Percentiles rank a stretch among this genome's conserved stretches.
Evolutionary conservation across 176 grass and related monocot species (phyloP).

Genomic region (Urochloa ruziziensis): DNA sequence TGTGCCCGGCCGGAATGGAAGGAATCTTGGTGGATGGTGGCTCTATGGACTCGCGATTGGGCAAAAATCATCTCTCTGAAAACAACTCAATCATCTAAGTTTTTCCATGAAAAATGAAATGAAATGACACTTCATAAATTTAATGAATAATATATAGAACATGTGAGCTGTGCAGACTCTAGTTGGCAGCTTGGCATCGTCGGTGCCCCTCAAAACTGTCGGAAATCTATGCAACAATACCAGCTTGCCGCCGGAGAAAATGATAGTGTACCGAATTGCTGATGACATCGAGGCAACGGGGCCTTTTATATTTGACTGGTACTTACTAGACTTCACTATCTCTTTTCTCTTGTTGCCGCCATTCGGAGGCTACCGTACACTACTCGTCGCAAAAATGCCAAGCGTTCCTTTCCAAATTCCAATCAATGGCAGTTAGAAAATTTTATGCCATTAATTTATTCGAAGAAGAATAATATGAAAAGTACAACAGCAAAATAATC

Average conservation of each 20-base stretch:
- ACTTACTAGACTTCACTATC: neutral
- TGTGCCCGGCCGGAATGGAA: too few species aligned
- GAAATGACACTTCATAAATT: too few species aligned
- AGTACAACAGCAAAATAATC: slow-evolving; percentile 7
- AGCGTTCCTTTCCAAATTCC: neutral
- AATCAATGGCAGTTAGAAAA: neutral
- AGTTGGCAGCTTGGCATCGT: neutral
- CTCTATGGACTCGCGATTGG: too few species aligned
- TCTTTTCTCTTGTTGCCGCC: neutral
- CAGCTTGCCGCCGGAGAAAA: neutral
- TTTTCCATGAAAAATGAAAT: too few species aligned
- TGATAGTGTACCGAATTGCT: neutral
- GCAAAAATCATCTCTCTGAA: too few species aligned
- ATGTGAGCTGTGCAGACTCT: too few species aligned
- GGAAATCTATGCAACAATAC: slow-evolving; percentile 1
- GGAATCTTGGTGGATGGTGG: too few species aligned
- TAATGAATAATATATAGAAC: too few species aligned
- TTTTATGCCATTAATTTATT: slow-evolving; percentile 35
- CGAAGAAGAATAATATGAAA: slow-evolving; percentile 20
- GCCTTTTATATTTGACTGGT: slow-evolving; percentile 21
- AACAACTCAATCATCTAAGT: too few species aligned
- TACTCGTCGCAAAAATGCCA: neutral
- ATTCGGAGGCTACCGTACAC: neutral
- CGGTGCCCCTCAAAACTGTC: slow-evolving; percentile 28
- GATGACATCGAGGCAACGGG: slow-evolving; percentile 12